phyloP scores from a whole-genome alignment of 352 stramenopile genomes.

The Globisporangium viniferum region DNA sequence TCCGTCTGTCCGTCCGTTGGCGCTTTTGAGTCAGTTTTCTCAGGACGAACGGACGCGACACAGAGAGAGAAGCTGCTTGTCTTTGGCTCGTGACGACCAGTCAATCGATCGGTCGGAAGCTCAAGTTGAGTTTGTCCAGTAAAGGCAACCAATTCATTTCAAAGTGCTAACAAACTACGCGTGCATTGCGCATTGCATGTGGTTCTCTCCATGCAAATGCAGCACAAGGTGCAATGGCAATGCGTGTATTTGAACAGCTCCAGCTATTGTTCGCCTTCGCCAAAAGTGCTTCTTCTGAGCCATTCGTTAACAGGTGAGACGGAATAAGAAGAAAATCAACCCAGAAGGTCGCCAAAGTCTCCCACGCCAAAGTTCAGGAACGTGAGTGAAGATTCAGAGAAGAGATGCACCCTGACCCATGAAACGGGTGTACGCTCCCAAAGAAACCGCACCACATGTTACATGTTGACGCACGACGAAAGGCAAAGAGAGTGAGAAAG shows the following conservation, averaged over 20 bases:
- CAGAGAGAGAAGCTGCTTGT: not conserved
- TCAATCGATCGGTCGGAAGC: not conserved
- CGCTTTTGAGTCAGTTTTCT: not conserved
- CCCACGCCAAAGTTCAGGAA: not conserved
- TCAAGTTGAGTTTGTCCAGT: not conserved
- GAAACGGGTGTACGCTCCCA: not conserved
- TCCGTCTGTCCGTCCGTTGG: not conserved
- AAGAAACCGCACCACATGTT: not conserved
- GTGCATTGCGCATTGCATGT: too few species aligned
- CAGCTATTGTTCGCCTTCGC: not conserved
- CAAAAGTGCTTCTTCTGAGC: not conserved
- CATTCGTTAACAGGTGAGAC: not conserved
- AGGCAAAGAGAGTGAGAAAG: not conserved
- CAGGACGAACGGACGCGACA: not conserved
- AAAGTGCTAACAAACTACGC: too few species aligned
- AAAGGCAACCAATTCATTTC: too few species aligned
- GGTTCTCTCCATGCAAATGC: not conserved
- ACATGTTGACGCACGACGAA: not conserved
- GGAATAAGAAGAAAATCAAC: not conserved
- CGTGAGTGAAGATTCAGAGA: not conserved
- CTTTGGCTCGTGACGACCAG: not conserved
- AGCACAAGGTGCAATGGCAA: too few species aligned
- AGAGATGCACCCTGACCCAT: not conserved
- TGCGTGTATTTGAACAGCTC: too few species aligned
- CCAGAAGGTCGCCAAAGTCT: not conserved